These are phyloP conservation scores for Penicillium sp. DNA, from an alignment of 2,329 filamentous ascomycete species.

Conservation along the genomic window DNA sequence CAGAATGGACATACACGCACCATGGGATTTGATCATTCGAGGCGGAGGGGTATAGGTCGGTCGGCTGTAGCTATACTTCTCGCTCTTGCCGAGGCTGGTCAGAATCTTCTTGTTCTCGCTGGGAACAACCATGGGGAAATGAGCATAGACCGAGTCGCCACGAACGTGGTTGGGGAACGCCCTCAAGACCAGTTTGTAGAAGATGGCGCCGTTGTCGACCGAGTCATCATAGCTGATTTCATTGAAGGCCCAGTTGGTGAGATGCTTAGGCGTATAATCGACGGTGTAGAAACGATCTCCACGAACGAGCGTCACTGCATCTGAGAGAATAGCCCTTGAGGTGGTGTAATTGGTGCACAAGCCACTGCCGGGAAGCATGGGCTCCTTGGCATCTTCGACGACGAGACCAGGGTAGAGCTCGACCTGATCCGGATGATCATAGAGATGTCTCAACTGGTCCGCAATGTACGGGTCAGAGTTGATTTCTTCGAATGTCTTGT, in stretches of 20 bases:
- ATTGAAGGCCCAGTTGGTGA: constrained; percentile 44
- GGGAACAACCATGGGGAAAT: constrained; percentile 46
- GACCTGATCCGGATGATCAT: constrained; percentile 48
- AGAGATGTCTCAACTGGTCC: constrained; percentile 41
- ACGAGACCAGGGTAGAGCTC: constrained; percentile 56
- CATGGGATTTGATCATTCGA: constrained; percentile 41
- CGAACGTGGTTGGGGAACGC: constrained; percentile 47
- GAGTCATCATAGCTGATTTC: constrained; percentile 39
- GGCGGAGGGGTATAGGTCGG: constrained; percentile 30
- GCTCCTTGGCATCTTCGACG: constrained; percentile 50
- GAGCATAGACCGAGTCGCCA: constrained; percentile 45
- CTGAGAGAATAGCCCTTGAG: constrained; percentile 40
- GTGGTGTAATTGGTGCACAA: constrained; percentile 46
- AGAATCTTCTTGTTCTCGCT: constrained; percentile 43
- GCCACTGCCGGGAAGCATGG: constrained; percentile 45
- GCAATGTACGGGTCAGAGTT: constrained; percentile 47
- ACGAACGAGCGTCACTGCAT: constrained; percentile 43
- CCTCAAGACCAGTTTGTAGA: constrained; percentile 49
- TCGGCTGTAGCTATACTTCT: constrained; percentile 38
- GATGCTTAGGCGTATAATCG: constrained; percentile 40
- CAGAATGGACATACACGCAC: constrained; percentile 41
- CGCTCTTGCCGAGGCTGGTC: constrained; percentile 33
- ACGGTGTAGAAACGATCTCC: constrained; percentile 45
- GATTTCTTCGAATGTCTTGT: constrained; percentile 48
- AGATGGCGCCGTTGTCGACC: constrained; percentile 46